A percentile compares a stretch with the other conserved stretches of the same genome.
phyloP scores from a whole-genome alignment of 2,329 filamentous ascomycete genomes.

The Botrytis cinerea region DNA sequence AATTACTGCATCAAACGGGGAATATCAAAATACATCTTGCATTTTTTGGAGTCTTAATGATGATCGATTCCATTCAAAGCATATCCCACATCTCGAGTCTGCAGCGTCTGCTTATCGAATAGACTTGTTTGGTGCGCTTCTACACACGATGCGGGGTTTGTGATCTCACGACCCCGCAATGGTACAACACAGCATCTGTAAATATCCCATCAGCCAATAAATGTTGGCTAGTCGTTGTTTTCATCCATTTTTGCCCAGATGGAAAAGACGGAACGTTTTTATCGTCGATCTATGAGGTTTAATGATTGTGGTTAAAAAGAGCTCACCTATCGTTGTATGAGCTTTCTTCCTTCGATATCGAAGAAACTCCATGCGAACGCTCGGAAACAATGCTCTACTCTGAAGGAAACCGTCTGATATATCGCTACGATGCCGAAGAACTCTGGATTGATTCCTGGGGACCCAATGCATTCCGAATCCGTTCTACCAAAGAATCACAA shows the following conservation, averaged over 20 bases:
- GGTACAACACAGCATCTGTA: constrained; percentile 1
- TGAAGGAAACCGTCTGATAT: constrained; percentile 36
- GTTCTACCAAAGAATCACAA: constrained; percentile 46
- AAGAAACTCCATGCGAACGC: background rate
- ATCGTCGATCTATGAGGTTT: background rate
- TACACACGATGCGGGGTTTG: constrained; percentile 5
- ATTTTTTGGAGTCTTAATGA: background rate
- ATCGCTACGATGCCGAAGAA: constrained; percentile 48
- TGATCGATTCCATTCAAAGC: background rate
- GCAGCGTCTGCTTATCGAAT: background rate
- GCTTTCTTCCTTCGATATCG: no score
- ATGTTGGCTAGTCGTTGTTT: background rate
- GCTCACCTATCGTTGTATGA: background rate
- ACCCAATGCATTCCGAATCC: constrained; percentile 49
- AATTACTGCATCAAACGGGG: background rate
- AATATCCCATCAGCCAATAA: background rate
- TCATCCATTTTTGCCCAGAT: background rate
- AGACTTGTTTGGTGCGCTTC: constrained; percentile 20
- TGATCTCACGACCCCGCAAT: constrained; percentile 5
- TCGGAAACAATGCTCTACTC: constrained; percentile 33
- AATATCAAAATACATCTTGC: background rate
- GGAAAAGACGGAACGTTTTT: background rate
- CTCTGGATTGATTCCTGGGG: constrained; percentile 54
- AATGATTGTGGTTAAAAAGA: background rate
- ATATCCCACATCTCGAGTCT: background rate